A percentile compares a stretch with the other conserved stretches of the same genome.
Conservation (phyloP, 2,329 filamentous ascomycete genomes). For the Fusarium incarnatum region DNA sequence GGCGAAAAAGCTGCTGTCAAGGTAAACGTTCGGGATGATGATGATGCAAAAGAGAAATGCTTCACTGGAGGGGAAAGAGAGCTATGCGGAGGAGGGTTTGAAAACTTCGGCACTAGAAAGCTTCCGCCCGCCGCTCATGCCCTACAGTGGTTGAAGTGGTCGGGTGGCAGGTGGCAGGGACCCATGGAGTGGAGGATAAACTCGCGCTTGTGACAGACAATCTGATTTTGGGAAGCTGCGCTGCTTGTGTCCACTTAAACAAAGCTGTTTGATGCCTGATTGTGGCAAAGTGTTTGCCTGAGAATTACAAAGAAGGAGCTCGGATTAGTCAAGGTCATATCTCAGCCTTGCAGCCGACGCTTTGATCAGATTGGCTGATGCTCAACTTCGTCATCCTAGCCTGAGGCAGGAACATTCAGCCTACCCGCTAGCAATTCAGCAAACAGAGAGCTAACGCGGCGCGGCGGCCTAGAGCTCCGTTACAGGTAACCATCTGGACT, state of each 20-base stretch:
- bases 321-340: background rate
- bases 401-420: conserved; percentile 43
- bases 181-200: conserved; percentile 6
- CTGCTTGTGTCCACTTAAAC: background rate
- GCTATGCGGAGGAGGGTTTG: conserved; percentile 33
- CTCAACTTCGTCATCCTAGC: background rate
- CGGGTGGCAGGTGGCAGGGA: conserved; percentile 37
- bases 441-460: conserved; percentile 53
- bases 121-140: conserved; percentile 30
- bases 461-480: conserved; percentile 59
- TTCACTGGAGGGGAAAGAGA: conserved; percentile 18
- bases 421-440: conserved; percentile 28
- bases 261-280: conserved; percentile 25
- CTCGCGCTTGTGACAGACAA: conserved; percentile 21
- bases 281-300: conserved; percentile 24
- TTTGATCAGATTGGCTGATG: conserved; percentile 3
- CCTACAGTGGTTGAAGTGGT: conserved; percentile 28
- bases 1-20: background rate
- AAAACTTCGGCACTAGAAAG: conserved; percentile 41
- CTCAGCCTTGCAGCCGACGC: conserved; percentile 27
- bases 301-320: background rate
- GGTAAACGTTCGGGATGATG: conserved; percentile 20
- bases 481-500: conserved; percentile 31
- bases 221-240: conserved; percentile 11
- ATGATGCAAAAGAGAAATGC: conserved; percentile 43